Conservation (phyloP, 768 basidiomycete species). For the Suillus decipiens region DNA sequence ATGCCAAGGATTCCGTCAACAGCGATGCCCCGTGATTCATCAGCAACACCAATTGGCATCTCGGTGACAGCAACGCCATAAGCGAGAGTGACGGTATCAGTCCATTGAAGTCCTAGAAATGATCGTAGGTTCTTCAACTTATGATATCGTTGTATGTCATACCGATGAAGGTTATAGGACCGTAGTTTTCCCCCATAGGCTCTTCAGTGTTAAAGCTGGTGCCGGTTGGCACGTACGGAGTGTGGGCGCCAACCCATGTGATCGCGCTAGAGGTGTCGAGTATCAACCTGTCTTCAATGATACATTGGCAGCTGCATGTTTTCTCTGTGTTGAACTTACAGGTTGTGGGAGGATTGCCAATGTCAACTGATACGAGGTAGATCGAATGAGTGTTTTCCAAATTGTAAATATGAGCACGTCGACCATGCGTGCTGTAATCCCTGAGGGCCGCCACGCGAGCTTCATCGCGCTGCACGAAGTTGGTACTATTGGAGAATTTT, state of each 20-base stretch:
- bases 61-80: conserved; percentile 46
- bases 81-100: conserved; percentile 57
- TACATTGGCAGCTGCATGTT: conserved; percentile 1
- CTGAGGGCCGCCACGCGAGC: too few species aligned
- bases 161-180: conserved; percentile 62
- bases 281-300: conserved; percentile 47
- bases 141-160: conserved; percentile 2
- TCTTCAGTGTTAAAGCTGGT: conserved; percentile 49
- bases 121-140: not conserved
- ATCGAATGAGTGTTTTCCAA: too few species aligned
- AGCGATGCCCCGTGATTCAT: conserved; percentile 39
- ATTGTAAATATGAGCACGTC: too few species aligned
- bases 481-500: too few species aligned
- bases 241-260: conserved; percentile 65
- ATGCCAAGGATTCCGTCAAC: conserved; percentile 70
- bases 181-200: conserved; percentile 56
- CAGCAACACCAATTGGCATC: conserved; percentile 69
- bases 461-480: too few species aligned
- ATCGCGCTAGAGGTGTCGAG: conserved; percentile 66
- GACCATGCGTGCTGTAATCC: too few species aligned
- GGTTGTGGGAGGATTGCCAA: conserved; percentile 41
- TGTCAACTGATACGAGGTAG: too few species aligned
- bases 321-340: conserved; percentile 36
- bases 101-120: conserved; percentile 40
- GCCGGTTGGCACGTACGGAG: conserved; percentile 47